Base-by-base conservation (phyloP, 495 filamentous ascomycete species). In the Neurospora cerealis region DNA sequence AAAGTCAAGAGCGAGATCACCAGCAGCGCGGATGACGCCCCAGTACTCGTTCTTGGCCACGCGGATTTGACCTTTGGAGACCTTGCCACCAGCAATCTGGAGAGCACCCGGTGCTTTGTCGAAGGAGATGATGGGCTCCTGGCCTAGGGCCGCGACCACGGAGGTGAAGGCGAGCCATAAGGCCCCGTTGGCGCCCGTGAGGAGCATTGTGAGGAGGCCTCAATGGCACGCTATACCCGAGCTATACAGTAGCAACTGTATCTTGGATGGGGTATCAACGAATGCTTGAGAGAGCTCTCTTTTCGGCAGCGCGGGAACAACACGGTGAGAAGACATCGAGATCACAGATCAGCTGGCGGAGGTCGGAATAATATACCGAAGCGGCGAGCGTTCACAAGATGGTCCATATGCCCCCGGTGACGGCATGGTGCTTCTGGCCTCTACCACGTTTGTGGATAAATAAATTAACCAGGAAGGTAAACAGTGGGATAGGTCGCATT, bases 1-100 rank as follows among this genome's bases (percentile, higher is more conserved):
- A 81, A 94, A 92, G 82, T 94, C 92, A n/a, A 83, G 79, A 1
- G 91, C 87, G 3, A 94, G 84, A 76, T 91, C 89, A 34, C 87
- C 82, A 11, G 88, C 89, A 10, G 90, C 92, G 44, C 91, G 86
- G 70, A 92, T 86, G 24, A 93, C 89, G 54, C 90, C 92, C 76
- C 86, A 87, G 81, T 85, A 92, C 75, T 94, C 91, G 60, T 85
- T 81, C 40, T 76, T 79, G 54, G 87, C 86, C 38, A 88, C 81
- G 28, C 87, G 79, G 44, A 90, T 86, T 77, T 88, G 85, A 19
- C 85, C 83, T 62, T 80, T 76, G 17, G 81, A 74, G 17, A 87
- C 81, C 8, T 70, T 54, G 11, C 83, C 85, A 48, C 86, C 85
- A 7, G 82, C 83, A 71, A 89, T 75, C 76, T 86, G 84, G 36